Percentiles rank a stretch among this genome's conserved stretches.
Evolutionary conservation across 1,139 yeast species (phyloP).

Genomic region (Candida freyschussii): DNA sequence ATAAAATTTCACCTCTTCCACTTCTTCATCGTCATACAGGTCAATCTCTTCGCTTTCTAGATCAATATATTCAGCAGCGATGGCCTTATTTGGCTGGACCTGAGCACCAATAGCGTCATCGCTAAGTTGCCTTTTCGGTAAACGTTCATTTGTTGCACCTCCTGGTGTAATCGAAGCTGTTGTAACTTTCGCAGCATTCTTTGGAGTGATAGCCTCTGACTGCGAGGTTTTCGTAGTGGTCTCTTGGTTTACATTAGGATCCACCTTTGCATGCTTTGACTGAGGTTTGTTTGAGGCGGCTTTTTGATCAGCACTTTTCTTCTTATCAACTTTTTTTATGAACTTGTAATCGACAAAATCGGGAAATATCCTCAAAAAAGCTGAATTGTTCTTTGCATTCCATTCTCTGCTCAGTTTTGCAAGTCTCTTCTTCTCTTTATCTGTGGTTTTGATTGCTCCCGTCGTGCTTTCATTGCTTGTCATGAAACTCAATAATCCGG

Average conservation of each 20-base stretch:
- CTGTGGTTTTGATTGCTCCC: constrained; percentile 12
- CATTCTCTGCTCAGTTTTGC: constrained; percentile 11
- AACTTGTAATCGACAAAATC: constrained; percentile 41
- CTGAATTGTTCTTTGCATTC: constrained; percentile 29
- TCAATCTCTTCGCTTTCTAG: constrained; percentile 1
- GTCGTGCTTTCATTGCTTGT: constrained; percentile 17
- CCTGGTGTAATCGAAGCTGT: too few relatives aligned
- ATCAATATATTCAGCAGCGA: too few relatives aligned
- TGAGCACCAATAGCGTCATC: too few relatives aligned
- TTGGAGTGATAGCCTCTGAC: background rate
- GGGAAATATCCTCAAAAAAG: constrained; percentile 61
- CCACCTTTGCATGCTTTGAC: too few relatives aligned
- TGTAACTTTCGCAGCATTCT: too few relatives aligned
- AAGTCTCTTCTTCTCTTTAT: constrained; percentile 4
- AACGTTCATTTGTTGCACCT: too few relatives aligned
- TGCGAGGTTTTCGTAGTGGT: background rate
- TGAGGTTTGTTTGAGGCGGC: background rate
- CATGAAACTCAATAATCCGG: constrained; percentile 73
- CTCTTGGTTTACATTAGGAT: background rate
- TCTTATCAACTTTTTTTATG: background rate
- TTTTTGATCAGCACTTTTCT: background rate
- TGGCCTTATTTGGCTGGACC: too few relatives aligned
- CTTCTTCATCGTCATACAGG: background rate
- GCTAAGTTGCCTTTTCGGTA: too few relatives aligned
- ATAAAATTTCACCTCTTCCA: constrained; percentile 1